These are phyloP conservation scores for Reticulascus tulasneorum DNA, from an alignment of 2,329 filamentous ascomycete species.

Conservation along the genomic window DNA sequence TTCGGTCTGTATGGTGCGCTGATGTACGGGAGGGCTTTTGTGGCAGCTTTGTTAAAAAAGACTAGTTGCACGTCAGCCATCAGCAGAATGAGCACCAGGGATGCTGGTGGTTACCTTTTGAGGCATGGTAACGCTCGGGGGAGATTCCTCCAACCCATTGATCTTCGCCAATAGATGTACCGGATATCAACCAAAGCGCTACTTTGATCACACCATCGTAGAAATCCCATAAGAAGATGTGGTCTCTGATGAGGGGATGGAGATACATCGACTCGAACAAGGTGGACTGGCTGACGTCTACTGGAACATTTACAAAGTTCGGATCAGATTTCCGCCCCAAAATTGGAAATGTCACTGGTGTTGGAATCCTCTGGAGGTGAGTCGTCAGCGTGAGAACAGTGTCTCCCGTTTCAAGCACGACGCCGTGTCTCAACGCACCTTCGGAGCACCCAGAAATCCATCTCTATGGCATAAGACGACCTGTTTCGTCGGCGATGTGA, in stretches of 20 bases:
- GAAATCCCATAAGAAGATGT: slow-evolving; percentile 30
- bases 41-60: slow-evolving; percentile 29
- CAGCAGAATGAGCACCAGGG: too few species aligned
- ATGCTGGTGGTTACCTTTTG: too few species aligned
- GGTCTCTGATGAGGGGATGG: slow-evolving; percentile 31
- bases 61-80: too few species aligned
- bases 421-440: slow-evolving; percentile 21
- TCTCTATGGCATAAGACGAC: slow-evolving; percentile 43
- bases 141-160: slow-evolving; percentile 44
- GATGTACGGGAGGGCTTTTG: slow-evolving; percentile 28
- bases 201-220: slow-evolving; percentile 39
- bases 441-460: slow-evolving; percentile 42
- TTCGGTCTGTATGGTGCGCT: slow-evolving; percentile 26
- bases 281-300: slow-evolving; percentile 32
- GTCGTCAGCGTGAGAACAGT: too few species aligned
- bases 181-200: slow-evolving; percentile 39
- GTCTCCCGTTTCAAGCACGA: neutral
- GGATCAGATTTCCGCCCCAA: too few species aligned
- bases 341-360: too few species aligned
- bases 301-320: too few species aligned
- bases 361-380: too few species aligned
- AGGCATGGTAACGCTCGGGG: too few species aligned
- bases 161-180: slow-evolving; percentile 40
- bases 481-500: slow-evolving; percentile 35
- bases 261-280: slow-evolving; percentile 41